phyloP scores from a whole-genome alignment of 257 asterid species.

The Solanum appendiculatum region DNA sequence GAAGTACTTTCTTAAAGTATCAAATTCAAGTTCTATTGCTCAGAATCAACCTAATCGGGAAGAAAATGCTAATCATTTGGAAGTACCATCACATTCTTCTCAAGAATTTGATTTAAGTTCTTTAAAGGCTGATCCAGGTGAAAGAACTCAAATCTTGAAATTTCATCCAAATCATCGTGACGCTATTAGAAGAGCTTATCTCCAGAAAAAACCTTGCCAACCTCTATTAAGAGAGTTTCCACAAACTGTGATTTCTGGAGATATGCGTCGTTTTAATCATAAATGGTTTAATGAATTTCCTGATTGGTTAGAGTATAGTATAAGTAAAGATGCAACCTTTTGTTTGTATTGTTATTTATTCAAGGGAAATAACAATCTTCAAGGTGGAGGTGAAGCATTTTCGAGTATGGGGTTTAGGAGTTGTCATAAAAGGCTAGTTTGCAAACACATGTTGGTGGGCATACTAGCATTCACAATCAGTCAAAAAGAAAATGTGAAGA shows the following conservation, averaged over 20 bases:
- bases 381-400: neutral
- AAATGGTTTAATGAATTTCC: neutral
- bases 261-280: neutral
- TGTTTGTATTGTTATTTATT: neutral
- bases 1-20: neutral
- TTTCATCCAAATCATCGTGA: neutral
- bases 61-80: neutral
- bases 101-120: neutral
- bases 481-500: neutral
- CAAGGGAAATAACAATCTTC: neutral
- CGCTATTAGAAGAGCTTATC: neutral
- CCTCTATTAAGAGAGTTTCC: neutral
- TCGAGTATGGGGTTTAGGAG: too few species aligned
- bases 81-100: neutral
- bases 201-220: neutral
- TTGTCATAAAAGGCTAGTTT: too few species aligned
- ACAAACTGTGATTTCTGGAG: neutral
- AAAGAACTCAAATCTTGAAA: neutral
- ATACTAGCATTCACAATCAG: neutral
- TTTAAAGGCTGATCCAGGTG: neutral
- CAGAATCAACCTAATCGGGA: neutral
- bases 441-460: neutral
- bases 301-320: neutral
- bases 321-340: too few species aligned
- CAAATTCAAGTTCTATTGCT: neutral